Base-by-base conservation (phyloP, 768 basidiomycete species). In the Suillus brevipes region DNA sequence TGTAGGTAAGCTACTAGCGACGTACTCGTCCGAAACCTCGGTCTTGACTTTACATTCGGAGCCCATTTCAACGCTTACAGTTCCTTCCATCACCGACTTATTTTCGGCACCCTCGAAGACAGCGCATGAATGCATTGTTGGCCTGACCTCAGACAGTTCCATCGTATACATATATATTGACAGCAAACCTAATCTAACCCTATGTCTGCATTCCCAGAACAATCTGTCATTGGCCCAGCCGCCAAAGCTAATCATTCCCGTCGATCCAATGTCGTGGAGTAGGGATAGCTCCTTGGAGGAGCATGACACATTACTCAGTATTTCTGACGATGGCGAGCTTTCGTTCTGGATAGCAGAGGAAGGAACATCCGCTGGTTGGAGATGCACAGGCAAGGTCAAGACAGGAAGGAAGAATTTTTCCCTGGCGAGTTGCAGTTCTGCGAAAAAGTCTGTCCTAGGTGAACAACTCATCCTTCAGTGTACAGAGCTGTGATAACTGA, bases 361-460 rank as follows among this genome's bases (percentile, higher is more conserved):
- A n/a, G 70, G 64, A 38, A 68, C 63, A 60, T 53, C 62, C 2
- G 57, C 75, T 2, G 74, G 69, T 28, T 92, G 91, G 91, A 82
- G 78, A 68, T 87, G 87, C 67, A 91, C 90, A 25, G 90, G 94
- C 10, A 83, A 77, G 61, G 91, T 97, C 6, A 83, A 83, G 65
- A 97, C 95, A 13, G 87, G 86, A 0, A 83, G 88, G 64, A 83
- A 74, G 53, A 83, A 82, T 2, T 85, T 96, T 62, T 81, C 79
- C 65, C 89, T 85, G 75, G 94, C 89, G 18, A 82, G 90, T 49
- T 97, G 95, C 74, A 97, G 94, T 74, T 93, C 94, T 9, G 88
- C 91, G 13, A 95, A 95, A 77, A 97, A 97, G 77, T 93, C 95
- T 5, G 95, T 89, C 7, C 80, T 99, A 65, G 87, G 95, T 94